Base-by-base conservation (phyloP, 2,329 filamentous ascomycete genomes). In the Seiridium unicorne region DNA sequence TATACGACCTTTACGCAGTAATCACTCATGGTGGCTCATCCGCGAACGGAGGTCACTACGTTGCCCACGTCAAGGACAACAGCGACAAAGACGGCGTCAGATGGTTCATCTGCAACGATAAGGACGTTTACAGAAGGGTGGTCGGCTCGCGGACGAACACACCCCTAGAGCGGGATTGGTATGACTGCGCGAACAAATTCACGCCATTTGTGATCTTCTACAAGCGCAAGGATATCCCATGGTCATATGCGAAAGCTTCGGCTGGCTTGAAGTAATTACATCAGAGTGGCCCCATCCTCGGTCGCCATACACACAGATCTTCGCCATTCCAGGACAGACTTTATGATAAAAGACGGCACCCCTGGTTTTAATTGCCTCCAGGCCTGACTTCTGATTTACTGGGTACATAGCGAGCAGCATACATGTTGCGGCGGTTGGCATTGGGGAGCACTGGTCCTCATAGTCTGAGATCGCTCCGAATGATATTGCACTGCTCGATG, bases 1-100 rank as follows among this genome's bases (percentile, higher is more conserved):
- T 80, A 4, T 99, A 97, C 73, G 89, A 96, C 70, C 89, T 91
- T 57, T 97, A 96, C 71, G 94, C 89, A 2, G 89, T 97, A 5
- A 85, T 96, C 58, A 82, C 90, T 63, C 93, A 97, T 72, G 75
- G 85, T 3, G 93, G 93, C 31, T 77, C 77, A 1, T 86, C 82
- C 1, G 79, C 90, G 57, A 84, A 85, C 44, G 85, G 84, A 55
- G 93, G 93, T 0, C 93, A 97, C 74, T 97, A 97, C 73, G 88
- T 89, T 57, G 84, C 88, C 3, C 87, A 90, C 60, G 84, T 90
- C 62, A 84, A 84, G 49, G 85, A 89, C 11, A 71, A 74, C 44
- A 34, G 18, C 44, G 26, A 44, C 32, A 40, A 40, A 34, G 73
- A 80, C 60, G 74, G 73, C 4, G 74, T 74, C 40, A 73, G 72